Evolutionary conservation across 2,329 filamentous ascomycete genomes (phyloP).

Genomic region (Alternaria angustiovoidea): DNA sequence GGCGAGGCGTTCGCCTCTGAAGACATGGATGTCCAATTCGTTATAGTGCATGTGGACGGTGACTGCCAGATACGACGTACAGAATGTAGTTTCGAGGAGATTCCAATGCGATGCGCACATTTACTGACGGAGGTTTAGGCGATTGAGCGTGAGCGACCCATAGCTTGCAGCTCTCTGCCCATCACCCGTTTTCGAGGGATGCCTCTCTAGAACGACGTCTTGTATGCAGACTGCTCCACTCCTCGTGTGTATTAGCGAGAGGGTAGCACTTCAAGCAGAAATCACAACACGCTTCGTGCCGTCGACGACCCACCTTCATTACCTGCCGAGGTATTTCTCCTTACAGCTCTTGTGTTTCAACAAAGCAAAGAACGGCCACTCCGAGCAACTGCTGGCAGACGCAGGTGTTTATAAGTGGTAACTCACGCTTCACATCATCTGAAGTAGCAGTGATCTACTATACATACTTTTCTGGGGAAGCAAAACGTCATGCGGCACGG

Average conservation of each 20-base stretch:
- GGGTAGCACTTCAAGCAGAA: background rate
- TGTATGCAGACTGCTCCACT: background rate
- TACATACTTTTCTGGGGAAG: slow-evolving; percentile 3
- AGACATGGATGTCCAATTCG: background rate
- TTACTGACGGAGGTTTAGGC: background rate
- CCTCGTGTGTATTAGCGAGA: background rate
- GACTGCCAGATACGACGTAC: background rate
- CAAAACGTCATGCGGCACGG: background rate
- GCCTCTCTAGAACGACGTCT: background rate
- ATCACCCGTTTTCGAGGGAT: background rate
- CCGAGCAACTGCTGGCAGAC: background rate
- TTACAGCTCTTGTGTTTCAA: background rate
- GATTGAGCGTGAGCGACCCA: background rate
- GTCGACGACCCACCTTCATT: background rate
- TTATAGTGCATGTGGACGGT: background rate
- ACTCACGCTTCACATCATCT: slow-evolving; percentile 1
- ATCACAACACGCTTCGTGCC: background rate
- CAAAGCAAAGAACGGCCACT: slow-evolving; percentile 3
- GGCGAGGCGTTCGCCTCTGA: background rate
- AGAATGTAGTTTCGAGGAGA: background rate
- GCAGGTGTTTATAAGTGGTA: background rate
- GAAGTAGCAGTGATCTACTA: slow-evolving; percentile 1
- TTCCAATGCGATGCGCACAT: background rate
- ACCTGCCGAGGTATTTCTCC: background rate
- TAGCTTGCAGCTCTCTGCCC: background rate